phyloP scores from a whole-genome alignment of 345 rosid genomes.

The Moringa oleifera region DNA sequence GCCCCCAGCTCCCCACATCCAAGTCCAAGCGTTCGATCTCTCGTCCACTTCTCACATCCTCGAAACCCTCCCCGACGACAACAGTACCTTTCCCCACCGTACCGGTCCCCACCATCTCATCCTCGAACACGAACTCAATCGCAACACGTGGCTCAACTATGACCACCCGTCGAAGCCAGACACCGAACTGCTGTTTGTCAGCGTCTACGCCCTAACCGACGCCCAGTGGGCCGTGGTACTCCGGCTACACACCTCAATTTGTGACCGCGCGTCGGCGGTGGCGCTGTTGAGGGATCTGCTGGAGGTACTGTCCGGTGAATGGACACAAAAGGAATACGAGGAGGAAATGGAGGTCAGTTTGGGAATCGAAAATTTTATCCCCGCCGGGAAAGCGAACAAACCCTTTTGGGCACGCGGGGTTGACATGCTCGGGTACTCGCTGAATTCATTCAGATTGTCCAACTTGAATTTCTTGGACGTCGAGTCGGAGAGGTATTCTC shows the following conservation, averaged over 20 bases:
- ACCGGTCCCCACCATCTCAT: constrained; percentile 36
- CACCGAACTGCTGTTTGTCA: constrained; percentile 37
- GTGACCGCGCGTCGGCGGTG: constrained; percentile 73
- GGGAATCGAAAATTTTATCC: constrained; percentile 72
- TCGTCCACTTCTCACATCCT: constrained; percentile 44
- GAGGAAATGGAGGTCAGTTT: constrained; percentile 24
- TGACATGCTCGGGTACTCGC: constrained; percentile 88
- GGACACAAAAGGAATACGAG: constrained; percentile 5
- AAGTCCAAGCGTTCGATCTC: constrained; percentile 43
- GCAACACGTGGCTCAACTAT: constrained; percentile 46
- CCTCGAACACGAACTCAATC: constrained; percentile 69
- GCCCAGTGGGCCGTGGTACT: constrained; percentile 40
- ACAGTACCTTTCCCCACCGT: constrained; percentile 11
- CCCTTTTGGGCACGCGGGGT: constrained; percentile 82
- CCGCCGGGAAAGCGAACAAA: constrained; percentile 63
- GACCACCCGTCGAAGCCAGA: constrained; percentile 23
- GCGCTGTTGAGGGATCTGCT: constrained; percentile 47
- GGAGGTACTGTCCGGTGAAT: constrained; percentile 15
- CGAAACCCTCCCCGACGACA: neutral
- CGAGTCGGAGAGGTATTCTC: constrained; percentile 38
- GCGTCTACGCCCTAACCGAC: constrained; percentile 44
- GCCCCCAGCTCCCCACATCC: constrained; percentile 33
- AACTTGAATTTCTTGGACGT: constrained; percentile 55
- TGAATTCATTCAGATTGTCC: constrained; percentile 63
- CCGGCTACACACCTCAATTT: constrained; percentile 58